A percentile compares a stretch with the other conserved stretches of the same genome.
Evolutionary conservation across 805 yeast species (phyloP).

Genomic region (Ogataea philodendri): DNA sequence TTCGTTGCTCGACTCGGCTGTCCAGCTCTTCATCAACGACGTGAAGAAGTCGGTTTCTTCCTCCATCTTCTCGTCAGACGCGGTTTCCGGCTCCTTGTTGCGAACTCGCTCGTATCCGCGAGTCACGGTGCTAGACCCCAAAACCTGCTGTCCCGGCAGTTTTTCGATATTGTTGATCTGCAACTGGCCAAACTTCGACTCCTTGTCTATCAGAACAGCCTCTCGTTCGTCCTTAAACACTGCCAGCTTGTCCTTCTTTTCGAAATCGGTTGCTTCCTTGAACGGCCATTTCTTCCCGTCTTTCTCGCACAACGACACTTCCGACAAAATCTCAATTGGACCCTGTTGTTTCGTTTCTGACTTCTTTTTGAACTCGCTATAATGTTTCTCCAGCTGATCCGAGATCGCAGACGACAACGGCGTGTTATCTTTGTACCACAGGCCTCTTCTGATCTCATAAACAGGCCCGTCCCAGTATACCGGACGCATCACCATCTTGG

Average conservation of each 20-base stretch:
- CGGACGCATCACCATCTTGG: conserved; percentile 54
- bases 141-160: conserved; percentile 29
- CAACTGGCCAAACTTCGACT: conserved; percentile 28
- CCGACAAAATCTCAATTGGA: conserved; percentile 22
- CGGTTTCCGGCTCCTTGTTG: conserved; percentile 10
- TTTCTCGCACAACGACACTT: conserved; percentile 28
- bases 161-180: conserved; percentile 28
- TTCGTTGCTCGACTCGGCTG: conserved; percentile 26
- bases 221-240: conserved; percentile 26
- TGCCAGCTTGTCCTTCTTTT: conserved; percentile 27
- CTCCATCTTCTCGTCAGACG: not conserved
- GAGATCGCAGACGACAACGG: conserved; percentile 56
- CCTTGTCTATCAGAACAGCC: conserved; percentile 29
- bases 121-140: conserved; percentile 49
- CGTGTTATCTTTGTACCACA: conserved; percentile 68
- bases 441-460: conserved; percentile 79
- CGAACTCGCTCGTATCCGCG: conserved; percentile 42
- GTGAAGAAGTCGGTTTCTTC: conserved; percentile 9
- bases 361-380: conserved; percentile 31
- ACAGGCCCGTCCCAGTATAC: conserved; percentile 87
- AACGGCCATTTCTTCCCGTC: conserved; percentile 31
- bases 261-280: conserved; percentile 24
- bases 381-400: conserved; percentile 58
- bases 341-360: conserved; percentile 8
- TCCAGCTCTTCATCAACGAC: conserved; percentile 14